Conservation (phyloP, 2,329 filamentous ascomycete species). For the Fusarium humuli region DNA sequence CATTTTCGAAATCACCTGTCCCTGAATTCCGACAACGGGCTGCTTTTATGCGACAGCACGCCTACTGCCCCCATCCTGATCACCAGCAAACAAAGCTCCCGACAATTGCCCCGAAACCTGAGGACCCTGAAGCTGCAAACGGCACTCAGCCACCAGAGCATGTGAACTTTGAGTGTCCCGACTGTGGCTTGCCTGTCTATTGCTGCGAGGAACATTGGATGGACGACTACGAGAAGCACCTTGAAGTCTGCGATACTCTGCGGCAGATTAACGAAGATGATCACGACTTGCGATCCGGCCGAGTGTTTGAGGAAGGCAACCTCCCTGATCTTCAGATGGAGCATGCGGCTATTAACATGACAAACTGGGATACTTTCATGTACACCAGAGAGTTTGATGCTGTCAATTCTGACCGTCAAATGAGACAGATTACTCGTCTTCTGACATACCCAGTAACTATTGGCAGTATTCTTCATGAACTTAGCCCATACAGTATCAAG, state of each 20-base stretch:
- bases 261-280: constrained; percentile 98
- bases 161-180: constrained; percentile 93
- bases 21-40: constrained; percentile 88
- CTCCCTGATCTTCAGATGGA: constrained; percentile 92
- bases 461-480: constrained; percentile 89
- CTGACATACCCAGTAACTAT: constrained; percentile 95
- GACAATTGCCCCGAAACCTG: constrained; percentile 71
- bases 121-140: constrained; percentile 67
- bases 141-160: constrained; percentile 77
- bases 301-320: constrained; percentile 93
- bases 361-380: constrained; percentile 97
- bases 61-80: constrained; percentile 90
- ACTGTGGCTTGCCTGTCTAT: constrained; percentile 93
- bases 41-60: constrained; percentile 91
- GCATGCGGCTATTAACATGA: constrained; percentile 95
- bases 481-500: constrained; percentile 90
- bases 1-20: constrained; percentile 88
- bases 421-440: constrained; percentile 92
- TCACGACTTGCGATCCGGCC: constrained; percentile 89
- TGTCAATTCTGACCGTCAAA: constrained; percentile 87
- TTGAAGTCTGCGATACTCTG: constrained; percentile 92
- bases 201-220: constrained; percentile 96
- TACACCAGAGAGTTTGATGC: constrained; percentile 93
- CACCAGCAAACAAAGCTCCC: constrained; percentile 81
- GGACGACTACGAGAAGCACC: constrained; percentile 91